These are phyloP conservation scores for Bipolaris cookei DNA, from an alignment of 2,329 filamentous ascomycete species.

Conservation along the genomic window DNA sequence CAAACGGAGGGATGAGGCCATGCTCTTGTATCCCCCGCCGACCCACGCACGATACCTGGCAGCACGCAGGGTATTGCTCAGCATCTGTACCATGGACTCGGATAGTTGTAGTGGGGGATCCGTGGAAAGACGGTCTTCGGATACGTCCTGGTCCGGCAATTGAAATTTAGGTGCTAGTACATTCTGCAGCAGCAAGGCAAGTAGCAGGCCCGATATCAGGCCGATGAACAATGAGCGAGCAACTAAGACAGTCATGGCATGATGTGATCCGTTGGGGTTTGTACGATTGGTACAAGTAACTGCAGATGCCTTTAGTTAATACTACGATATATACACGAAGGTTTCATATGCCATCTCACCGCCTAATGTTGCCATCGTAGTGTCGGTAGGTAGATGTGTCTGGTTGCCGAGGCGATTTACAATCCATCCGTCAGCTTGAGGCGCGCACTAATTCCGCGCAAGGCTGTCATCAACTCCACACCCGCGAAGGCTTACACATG, in stretches of 20 bases:
- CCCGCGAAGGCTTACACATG: background rate
- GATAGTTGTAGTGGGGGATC: slow-evolving; percentile 13
- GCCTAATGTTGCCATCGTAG: background rate
- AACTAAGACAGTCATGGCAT: slow-evolving; percentile 25
- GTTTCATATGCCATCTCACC: background rate
- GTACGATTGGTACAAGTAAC: slow-evolving; percentile 1
- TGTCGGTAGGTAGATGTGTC: background rate
- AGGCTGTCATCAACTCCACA: background rate
- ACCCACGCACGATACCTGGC: slow-evolving; percentile 26
- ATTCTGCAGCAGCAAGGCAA: slow-evolving; percentile 36
- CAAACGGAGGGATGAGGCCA: slow-evolving; percentile 12
- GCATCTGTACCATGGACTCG: slow-evolving; percentile 39
- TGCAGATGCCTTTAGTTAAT: background rate
- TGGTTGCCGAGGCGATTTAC: slow-evolving; percentile 5
- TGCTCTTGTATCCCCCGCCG: slow-evolving; percentile 28
- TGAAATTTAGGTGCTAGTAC: slow-evolving; percentile 22
- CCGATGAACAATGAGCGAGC: slow-evolving; percentile 32
- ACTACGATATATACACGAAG: background rate
- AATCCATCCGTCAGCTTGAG: slow-evolving; percentile 12
- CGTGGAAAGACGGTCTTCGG: slow-evolving; percentile 12
- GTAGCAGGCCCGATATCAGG: slow-evolving; percentile 34
- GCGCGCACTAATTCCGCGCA: slow-evolving; percentile 7
- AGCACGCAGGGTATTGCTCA: slow-evolving; percentile 46
- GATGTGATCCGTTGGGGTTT: slow-evolving; percentile 11
- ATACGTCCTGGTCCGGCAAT: slow-evolving; percentile 22